phyloP scores from a whole-genome alignment of 1,139 yeast species.

The Pichia inconspicua region DNA sequence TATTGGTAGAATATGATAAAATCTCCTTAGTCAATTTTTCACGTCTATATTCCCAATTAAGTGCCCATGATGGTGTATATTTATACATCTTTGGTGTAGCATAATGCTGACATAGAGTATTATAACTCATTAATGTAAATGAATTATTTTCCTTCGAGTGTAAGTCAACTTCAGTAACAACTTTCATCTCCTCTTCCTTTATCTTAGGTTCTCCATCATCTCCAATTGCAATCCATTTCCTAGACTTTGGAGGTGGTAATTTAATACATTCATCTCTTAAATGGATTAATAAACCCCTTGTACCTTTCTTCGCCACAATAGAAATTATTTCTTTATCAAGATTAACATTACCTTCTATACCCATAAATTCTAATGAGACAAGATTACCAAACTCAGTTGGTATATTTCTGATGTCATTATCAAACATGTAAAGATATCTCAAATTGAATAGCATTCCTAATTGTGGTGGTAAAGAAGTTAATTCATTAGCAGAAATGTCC shows the following conservation, averaged over 20 bases:
- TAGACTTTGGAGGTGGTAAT: slow-evolving; percentile 54
- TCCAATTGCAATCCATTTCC: slow-evolving; percentile 76
- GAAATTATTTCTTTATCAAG: slow-evolving; percentile 58
- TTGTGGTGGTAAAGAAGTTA: slow-evolving; percentile 68
- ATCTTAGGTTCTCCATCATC: slow-evolving; percentile 64
- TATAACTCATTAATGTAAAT: slow-evolving; percentile 80
- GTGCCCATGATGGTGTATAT: slow-evolving; percentile 96
- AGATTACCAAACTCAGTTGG: slow-evolving; percentile 85
- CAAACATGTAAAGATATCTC: slow-evolving; percentile 78
- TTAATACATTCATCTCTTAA: slow-evolving; percentile 78
- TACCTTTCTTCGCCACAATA: slow-evolving; percentile 73
- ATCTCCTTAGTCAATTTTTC: slow-evolving; percentile 69
- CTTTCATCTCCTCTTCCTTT: slow-evolving; percentile 23
- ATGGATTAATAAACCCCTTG: slow-evolving; percentile 71
- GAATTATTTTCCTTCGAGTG: slow-evolving; percentile 24
- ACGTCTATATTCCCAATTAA: slow-evolving; percentile 88
- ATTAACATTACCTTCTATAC: slow-evolving; percentile 84
- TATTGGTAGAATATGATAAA: slow-evolving; percentile 55
- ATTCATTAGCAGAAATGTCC: slow-evolving; percentile 74
- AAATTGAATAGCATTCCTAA: slow-evolving; percentile 77
- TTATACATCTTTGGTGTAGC: slow-evolving; percentile 90
- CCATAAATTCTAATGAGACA: slow-evolving; percentile 77
- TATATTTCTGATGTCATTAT: slow-evolving; percentile 65
- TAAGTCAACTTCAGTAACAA: slow-evolving; percentile 29
- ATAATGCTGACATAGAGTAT: slow-evolving; percentile 90